Percentiles rank a stretch among this genome's conserved stretches.
Evolutionary conservation across 306 rosid species (phyloP).

Genomic region (Macrotyloma uniflorum): DNA sequence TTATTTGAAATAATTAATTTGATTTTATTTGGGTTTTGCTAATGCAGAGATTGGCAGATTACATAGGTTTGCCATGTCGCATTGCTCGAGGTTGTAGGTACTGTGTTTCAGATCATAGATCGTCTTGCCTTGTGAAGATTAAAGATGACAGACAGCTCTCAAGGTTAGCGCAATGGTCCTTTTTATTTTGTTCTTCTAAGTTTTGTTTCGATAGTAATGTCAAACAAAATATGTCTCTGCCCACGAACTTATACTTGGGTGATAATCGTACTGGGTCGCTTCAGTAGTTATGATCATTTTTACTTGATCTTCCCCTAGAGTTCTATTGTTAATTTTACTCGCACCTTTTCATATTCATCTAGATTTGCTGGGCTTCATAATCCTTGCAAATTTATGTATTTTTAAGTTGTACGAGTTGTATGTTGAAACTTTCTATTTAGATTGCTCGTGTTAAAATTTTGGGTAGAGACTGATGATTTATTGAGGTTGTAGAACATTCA

Average conservation of each 20-base stretch:
- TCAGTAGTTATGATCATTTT: not conserved
- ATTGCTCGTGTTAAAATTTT: conserved; percentile 2
- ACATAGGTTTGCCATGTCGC: conserved; percentile 96
- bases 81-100: conserved; percentile 93
- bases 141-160: conserved; percentile 69
- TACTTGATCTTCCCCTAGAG: not conserved
- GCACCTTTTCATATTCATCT: conserved; percentile 1
- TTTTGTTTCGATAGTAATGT: not conserved
- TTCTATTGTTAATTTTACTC: conserved; percentile 5
- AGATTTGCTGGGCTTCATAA: not conserved
- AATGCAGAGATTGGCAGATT: conserved; percentile 91
- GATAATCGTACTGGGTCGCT: conserved; percentile 39
- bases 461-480: not conserved
- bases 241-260: not conserved
- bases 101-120: conserved; percentile 87
- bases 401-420: conserved; percentile 9
- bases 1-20: not conserved
- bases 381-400: conserved; percentile 34
- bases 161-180: conserved; percentile 61
- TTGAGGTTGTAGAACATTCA: not conserved
- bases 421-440: conserved; percentile 8
- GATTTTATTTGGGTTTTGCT: conserved; percentile 14
- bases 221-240: not conserved
- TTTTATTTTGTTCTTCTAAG: not conserved
- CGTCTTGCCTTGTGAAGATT: conserved; percentile 94